A percentile compares a stretch with the other conserved stretches of the same genome.
Conservation (phyloP, 345 rosid genomes). For the Salix viminalis region DNA sequence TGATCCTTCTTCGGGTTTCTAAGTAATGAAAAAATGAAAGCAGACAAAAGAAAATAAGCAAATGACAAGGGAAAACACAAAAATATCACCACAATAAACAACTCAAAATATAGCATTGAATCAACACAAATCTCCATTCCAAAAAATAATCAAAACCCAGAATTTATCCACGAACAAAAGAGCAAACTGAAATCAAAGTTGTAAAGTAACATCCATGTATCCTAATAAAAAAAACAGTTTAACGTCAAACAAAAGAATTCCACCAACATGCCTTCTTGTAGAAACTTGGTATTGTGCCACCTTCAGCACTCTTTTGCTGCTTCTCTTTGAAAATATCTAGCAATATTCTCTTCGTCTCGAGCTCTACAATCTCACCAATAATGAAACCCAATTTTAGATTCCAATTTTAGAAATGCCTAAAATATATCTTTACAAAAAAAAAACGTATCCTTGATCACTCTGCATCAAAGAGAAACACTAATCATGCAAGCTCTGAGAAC, state of each 20-base stretch:
- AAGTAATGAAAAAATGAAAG: constrained; percentile 29
- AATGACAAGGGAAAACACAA: no score
- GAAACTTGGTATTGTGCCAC: constrained; percentile 84
- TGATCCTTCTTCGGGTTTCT: constrained; percentile 99
- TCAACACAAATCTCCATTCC: background rate
- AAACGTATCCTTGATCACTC: background rate
- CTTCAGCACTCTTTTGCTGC: constrained; percentile 88
- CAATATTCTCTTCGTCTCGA: constrained; percentile 93
- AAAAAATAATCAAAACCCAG: background rate
- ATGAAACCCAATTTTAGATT: constrained; percentile 2
- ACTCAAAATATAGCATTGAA: background rate
- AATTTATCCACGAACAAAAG: background rate
- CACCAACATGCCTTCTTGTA: constrained; percentile 78
- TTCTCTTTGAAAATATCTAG: constrained; percentile 97
- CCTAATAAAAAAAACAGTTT: background rate
- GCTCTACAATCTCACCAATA: constrained; percentile 48
- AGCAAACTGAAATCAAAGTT: background rate
- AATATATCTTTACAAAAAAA: background rate
- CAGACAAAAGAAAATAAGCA: background rate
- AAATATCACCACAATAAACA: background rate
- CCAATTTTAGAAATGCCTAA: background rate
- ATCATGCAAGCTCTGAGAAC: background rate
- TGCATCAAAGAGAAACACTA: background rate
- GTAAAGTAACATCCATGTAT: background rate
- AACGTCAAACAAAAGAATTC: constrained; percentile 3